Evolutionary conservation across 331 rosid species (phyloP), one percentile per base, ranked within the genome.

Genomic region (Ulmus americana): DNA sequence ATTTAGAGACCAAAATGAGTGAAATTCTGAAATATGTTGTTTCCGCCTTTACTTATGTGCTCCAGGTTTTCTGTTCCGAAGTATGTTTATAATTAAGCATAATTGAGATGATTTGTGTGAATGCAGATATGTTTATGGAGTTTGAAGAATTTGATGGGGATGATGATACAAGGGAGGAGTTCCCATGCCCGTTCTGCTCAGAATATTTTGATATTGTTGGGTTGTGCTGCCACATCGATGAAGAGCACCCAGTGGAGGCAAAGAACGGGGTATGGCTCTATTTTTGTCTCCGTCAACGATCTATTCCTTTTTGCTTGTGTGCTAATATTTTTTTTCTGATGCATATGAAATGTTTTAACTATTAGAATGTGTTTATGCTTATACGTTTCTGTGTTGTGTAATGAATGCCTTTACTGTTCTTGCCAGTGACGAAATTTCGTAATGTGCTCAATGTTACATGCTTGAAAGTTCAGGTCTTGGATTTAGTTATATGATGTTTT

Each of bases 181-280:
- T 86, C 74, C 79, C 88, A 6, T 92, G 98, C 77, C 98, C 97
- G 0, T 92, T 89, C 72, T 92, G 98, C 80, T 80, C 97, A 0
- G 97, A 89, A 35, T 92, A 86, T 78, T 89, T 80, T 63, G 98
- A 92, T 69, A 85, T 92, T 51, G 95, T 92, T 45, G 97, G 97
- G 57, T 75, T 92, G 70, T 92, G 96, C 92, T 86, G 95, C 79
- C 96, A 92, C 77, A 89, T 92, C 63, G 98, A 92, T 54, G 98
- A 92, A 71, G 97, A 89, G 77, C 98, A 92, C 79, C 98, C 90
- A 10, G 57, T 83, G 66, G 98, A 89, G 74, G 94, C 95, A 4
- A 83, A 39, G 72, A 89, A 87, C 70, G 98, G 95, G 91, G 98
- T 92, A 92, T 56, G 82, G 4, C 57, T 83, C 54, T 53, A 60